Percentiles rank a stretch among this genome's conserved stretches.
phyloP scores from a whole-genome alignment of 2,329 filamentous ascomycete species.

The Arthrobotrys sinensis region DNA sequence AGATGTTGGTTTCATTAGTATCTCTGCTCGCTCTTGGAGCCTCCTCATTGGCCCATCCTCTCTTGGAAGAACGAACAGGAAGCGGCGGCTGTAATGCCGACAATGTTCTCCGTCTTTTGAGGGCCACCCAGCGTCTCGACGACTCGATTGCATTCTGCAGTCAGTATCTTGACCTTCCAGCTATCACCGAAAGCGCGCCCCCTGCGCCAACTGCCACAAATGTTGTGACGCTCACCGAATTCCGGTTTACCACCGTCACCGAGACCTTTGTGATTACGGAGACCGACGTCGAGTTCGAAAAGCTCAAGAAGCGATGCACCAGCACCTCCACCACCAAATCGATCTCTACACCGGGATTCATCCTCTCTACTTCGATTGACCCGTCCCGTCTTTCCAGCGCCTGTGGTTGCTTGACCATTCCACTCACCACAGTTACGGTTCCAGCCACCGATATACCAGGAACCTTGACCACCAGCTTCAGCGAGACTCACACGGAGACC shows the following conservation, averaged over 20 bases:
- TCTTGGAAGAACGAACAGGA: slow-evolving; percentile 39
- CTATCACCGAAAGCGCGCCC: slow-evolving; percentile 21
- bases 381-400: slow-evolving; percentile 50
- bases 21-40: slow-evolving; percentile 47
- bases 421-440: slow-evolving; percentile 30
- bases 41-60: slow-evolving; percentile 39
- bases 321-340: slow-evolving; percentile 19
- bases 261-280: slow-evolving; percentile 22
- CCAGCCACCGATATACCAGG: slow-evolving; percentile 1
- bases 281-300: slow-evolving; percentile 28
- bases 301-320: slow-evolving; percentile 40
- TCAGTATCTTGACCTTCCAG: slow-evolving; percentile 39
- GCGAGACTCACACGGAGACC: slow-evolving; percentile 21
- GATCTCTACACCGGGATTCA: slow-evolving; percentile 31
- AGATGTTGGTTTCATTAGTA: slow-evolving; percentile 47
- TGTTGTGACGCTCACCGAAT: slow-evolving; percentile 37
- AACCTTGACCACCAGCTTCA: slow-evolving; percentile 10
- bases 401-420: slow-evolving; percentile 52
- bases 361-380: slow-evolving; percentile 31
- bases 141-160: slow-evolving; percentile 54
- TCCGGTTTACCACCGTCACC: slow-evolving; percentile 24
- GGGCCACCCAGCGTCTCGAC: slow-evolving; percentile 28
- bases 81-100: slow-evolving; percentile 53
- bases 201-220: slow-evolving; percentile 10
- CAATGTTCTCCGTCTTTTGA: slow-evolving; percentile 50